Conservation (phyloP, 2,329 filamentous ascomycete species). For the Trichophyton verrucosum region DNA sequence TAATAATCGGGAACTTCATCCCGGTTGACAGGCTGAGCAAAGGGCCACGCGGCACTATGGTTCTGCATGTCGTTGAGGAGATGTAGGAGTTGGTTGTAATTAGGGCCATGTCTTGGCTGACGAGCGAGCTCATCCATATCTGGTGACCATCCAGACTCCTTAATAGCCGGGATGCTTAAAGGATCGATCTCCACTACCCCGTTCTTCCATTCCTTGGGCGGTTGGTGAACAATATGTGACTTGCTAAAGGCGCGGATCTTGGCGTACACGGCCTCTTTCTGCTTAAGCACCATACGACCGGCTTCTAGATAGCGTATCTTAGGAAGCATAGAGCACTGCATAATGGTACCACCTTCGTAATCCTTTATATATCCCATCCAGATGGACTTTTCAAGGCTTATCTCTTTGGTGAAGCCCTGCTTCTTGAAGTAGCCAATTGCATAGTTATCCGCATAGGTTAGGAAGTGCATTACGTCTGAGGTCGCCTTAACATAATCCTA, state of each 20-base stretch:
- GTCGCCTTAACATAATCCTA: slow-evolving; percentile 91
- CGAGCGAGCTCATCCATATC: slow-evolving; percentile 97
- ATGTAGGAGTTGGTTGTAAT: slow-evolving; percentile 87
- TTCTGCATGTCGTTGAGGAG: slow-evolving; percentile 93
- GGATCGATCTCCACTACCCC: slow-evolving; percentile 68
- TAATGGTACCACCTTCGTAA: slow-evolving; percentile 96
- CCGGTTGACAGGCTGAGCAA: slow-evolving; percentile 81
- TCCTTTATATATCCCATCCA: slow-evolving; percentile 99
- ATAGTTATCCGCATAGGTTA: slow-evolving; percentile 98
- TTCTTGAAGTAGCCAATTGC: slow-evolving; percentile 99
- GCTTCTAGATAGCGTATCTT: slow-evolving; percentile 87
- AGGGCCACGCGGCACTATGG: slow-evolving; percentile 86
- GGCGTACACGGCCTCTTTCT: slow-evolving; percentile 87
- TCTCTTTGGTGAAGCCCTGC: slow-evolving; percentile 97
- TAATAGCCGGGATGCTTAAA: slow-evolving; percentile 75
- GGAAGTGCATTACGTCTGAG: slow-evolving; percentile 93
- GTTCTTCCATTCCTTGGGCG: slow-evolving; percentile 75
- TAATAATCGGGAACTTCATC: slow-evolving; percentile 99
- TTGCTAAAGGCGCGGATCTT: slow-evolving; percentile 89
- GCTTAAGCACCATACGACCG: slow-evolving; percentile 88
- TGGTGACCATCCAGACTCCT: slow-evolving; percentile 82
- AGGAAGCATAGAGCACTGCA: slow-evolving; percentile 97
- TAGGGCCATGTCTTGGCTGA: slow-evolving; percentile 87
- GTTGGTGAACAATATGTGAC: slow-evolving; percentile 73
- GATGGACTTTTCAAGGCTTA: slow-evolving; percentile 73